Base-by-base conservation (phyloP, 2,329 filamentous ascomycete genomes). In the Monilinia vaccinii-corymbosi region DNA sequence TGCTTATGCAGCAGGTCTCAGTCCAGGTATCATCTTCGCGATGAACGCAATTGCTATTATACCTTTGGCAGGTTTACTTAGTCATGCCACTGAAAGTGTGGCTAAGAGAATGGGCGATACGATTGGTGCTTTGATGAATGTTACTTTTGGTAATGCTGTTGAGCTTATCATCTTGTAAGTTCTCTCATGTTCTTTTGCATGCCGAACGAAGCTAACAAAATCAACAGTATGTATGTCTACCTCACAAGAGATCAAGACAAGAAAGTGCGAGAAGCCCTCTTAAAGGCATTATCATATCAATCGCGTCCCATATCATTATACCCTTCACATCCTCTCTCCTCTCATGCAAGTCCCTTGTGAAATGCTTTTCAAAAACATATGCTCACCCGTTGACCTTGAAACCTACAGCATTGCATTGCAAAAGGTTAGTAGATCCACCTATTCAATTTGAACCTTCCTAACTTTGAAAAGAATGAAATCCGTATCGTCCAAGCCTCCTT, bases 401-500 rank as follows among this genome's bases (percentile, higher is more conserved):
- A 56, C 44, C 65, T 57, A 72, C 72, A 91, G 86, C 72, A 90
- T 92, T 74, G 88, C 88, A 48, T 77, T 92, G 32, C 83, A 85
- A 67, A 90, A 91, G 75, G 82, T 82, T 69, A 51, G 73, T 63
- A 34, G 6, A 25, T 32, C 5, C 4, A n/a, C 16, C 36, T 2
- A 34, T 3, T 4, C 42, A 11, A 34, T 13, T 49, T 16, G 14
- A 49, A 25, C 11, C 16, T n/a, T 28, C 51, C 70, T 75, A 62
- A 73, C 23, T n/a, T 61, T 40, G 50, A 58, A 46, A 38, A 85
- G 79, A 79, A 90, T 73, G 84, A 96, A 77, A 94, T 96, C 63
- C 85, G 89, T 62, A 93, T 96, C 66, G 92, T 96, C 28, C 92
- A 96, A 74, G 91, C 92, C 16, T 95, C 92, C 0, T 77, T 96